Base-by-base conservation (phyloP, 805 yeast species). In the Yarrowia sp. region DNA sequence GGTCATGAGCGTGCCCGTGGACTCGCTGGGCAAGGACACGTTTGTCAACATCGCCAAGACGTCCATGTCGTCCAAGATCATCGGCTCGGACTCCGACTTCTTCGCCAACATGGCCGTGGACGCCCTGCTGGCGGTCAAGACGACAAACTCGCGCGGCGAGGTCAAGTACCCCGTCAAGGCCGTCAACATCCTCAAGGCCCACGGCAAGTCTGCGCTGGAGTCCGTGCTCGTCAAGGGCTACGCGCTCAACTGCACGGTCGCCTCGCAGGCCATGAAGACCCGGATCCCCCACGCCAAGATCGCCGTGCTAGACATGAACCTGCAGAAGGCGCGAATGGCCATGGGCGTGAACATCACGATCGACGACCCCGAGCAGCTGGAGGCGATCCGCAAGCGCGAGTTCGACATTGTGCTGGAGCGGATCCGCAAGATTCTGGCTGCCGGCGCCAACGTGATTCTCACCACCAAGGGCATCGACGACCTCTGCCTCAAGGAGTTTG, bases 341-440 rank as follows among this genome's bases (percentile, higher is more conserved):
- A 85, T 94, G 85, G 99, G 99, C 62, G 98, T 94, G 60, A 96
- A 91, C 74, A 89, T 94, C 74, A 92, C 92, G 72, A 90, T 94
- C 71, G 96, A 90, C 69, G 97, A 94, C 73, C 99, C 99, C 41
- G 97, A 94, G 69, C 97, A 90, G 76, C 82, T 94, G 68, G 99
- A 94, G 78, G 88, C 89, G 69, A 90, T 91, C 68, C 82, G 97
- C 70, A 84, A 88, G 73, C 83, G 96, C 69, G 97, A 91, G 77
- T 84, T 86, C 69, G 96, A 90, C 42, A 88, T 91, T 65, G 83
- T 90, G 29, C 77, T 88, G 65, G 97, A 91, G 73, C 85, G 91
- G 74, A 86, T 91, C 68, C 80, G 82, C 66, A 91, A 88, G 74
- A 87, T 91, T 69, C 80, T 91, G 68, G 82, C 78, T 66, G 85